phyloP scores from a whole-genome alignment of 2,329 filamentous ascomycete genomes.

The Fusarium papillatum region DNA sequence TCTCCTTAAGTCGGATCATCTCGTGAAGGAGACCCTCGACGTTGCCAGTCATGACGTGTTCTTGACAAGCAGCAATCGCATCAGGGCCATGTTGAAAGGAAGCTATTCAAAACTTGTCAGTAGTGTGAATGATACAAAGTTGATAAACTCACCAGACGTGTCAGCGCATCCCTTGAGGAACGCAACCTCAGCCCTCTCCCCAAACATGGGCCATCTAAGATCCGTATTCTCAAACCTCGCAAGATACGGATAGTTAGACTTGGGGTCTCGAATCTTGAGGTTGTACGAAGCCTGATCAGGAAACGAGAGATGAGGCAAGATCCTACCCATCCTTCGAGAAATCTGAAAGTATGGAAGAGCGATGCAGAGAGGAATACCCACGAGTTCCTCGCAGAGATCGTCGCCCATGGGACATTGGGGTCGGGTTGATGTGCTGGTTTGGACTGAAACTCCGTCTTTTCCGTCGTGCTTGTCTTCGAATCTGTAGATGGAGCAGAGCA shows the following conservation, averaged over 20 bases:
- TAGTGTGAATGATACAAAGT: accelerated
- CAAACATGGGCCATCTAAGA: constrained; percentile 67
- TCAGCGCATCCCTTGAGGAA: constrained; percentile 65
- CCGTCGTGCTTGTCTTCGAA: constrained; percentile 67
- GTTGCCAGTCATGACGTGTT: constrained; percentile 66
- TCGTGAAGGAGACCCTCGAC: constrained; percentile 63
- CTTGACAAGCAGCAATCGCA: constrained; percentile 66
- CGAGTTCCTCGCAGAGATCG: constrained; percentile 63
- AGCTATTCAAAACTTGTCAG: constrained; percentile 31
- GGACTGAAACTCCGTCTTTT: constrained; percentile 59
- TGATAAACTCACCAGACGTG: constrained; percentile 45
- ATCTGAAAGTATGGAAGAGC: constrained; percentile 64
- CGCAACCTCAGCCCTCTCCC: constrained; percentile 63
- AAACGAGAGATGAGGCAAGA: constrained; percentile 65
- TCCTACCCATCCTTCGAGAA: constrained; percentile 64
- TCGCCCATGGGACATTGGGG: constrained; percentile 61
- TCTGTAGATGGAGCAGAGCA: constrained; percentile 66
- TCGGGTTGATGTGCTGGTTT: constrained; percentile 45
- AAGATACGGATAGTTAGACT: constrained; percentile 63
- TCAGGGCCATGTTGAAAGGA: constrained; percentile 65
- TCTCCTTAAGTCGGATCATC: constrained; percentile 65
- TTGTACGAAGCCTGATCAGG: constrained; percentile 68
- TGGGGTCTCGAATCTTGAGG: constrained; percentile 62
- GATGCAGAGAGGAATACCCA: constrained; percentile 62
- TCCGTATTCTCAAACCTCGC: constrained; percentile 67